Evolutionary conservation across 2,329 filamentous ascomycete genomes (phyloP).

Genomic region (Claviceps spartinae): DNA sequence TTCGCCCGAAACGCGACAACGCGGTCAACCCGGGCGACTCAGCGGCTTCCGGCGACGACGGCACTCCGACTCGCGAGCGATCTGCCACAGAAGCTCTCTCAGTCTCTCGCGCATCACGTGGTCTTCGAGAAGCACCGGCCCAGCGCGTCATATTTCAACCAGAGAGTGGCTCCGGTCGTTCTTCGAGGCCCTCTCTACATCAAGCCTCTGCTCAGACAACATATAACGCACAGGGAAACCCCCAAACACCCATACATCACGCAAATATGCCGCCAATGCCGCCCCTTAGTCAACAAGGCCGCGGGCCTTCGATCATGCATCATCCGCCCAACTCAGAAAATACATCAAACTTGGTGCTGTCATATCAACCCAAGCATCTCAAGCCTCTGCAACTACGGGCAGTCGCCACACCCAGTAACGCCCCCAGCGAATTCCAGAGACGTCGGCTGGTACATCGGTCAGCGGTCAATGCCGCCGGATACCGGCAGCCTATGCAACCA

Average conservation of each 20-base stretch:
- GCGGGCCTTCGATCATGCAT: constrained; percentile 32
- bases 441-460: constrained; percentile 29
- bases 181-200: constrained; percentile 43
- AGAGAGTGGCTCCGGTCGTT: constrained; percentile 52
- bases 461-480: constrained; percentile 13
- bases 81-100: constrained; percentile 37
- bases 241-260: constrained; percentile 20
- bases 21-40: constrained; percentile 41
- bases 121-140: constrained; percentile 68
- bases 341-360: constrained; percentile 46
- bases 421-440: constrained; percentile 48
- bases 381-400: constrained; percentile 56
- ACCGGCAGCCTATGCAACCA: constrained; percentile 39
- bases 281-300: constrained; percentile 17
- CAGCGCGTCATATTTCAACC: constrained; percentile 78
- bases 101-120: constrained; percentile 45
- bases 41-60: constrained; percentile 46
- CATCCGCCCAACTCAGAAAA: constrained; percentile 43
- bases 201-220: constrained; percentile 24
- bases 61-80: constrained; percentile 42
- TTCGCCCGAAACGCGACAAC: constrained; percentile 33
- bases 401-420: constrained; percentile 62
- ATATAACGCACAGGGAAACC: constrained; percentile 14
- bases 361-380: constrained; percentile 53
- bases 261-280: constrained; percentile 18